These are phyloP conservation scores for Arabis alpina DNA, from an alignment of 345 rosid species.

Conservation along the genomic window DNA sequence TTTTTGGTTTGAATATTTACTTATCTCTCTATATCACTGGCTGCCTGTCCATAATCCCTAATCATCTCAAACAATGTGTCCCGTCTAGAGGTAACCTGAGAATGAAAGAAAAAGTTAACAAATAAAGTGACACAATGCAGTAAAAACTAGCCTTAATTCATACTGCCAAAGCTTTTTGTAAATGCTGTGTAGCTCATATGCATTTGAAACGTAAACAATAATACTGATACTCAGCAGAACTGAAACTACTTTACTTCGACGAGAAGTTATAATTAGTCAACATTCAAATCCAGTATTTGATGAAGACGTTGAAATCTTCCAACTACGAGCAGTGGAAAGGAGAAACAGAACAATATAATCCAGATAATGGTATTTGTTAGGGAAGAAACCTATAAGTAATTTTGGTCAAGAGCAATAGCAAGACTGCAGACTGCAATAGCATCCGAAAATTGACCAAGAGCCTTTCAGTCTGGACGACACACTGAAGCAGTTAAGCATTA, in stretches of 20 bases:
- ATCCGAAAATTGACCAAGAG: slow-evolving; percentile 78
- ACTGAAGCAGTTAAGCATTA: slow-evolving; percentile 92
- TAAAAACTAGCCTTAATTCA: neutral
- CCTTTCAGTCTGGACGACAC: slow-evolving; percentile 86
- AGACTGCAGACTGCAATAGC: slow-evolving; percentile 98
- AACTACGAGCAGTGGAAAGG: slow-evolving; percentile 19
- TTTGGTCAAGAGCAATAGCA: slow-evolving; percentile 89
- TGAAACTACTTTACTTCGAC: slow-evolving; percentile 1
- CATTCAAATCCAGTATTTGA: slow-evolving; percentile 17
- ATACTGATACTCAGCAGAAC: slow-evolving; percentile 23
- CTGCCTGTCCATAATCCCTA: slow-evolving; percentile 88
- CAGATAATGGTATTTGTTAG: slow-evolving; percentile 13
- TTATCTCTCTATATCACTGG: slow-evolving; percentile 73
- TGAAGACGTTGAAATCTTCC: slow-evolving; percentile 17
- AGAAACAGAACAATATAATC: slow-evolving; percentile 13
- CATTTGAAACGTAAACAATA: slow-evolving; percentile 18
- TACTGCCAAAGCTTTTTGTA: slow-evolving; percentile 16
- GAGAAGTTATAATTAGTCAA: slow-evolving; percentile 8
- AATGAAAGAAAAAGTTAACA: slow-evolving; percentile 7
- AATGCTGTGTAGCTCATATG: slow-evolving; percentile 18
- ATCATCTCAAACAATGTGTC: slow-evolving; percentile 84
- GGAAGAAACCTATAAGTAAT: slow-evolving; percentile 74
- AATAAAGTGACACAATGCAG: slow-evolving; percentile 1
- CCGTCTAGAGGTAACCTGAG: slow-evolving; percentile 88
- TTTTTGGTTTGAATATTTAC: slow-evolving; percentile 61